phyloP scores from a whole-genome alignment of 2,329 filamentous ascomycete genomes.

The Colletotrichum sp. region DNA sequence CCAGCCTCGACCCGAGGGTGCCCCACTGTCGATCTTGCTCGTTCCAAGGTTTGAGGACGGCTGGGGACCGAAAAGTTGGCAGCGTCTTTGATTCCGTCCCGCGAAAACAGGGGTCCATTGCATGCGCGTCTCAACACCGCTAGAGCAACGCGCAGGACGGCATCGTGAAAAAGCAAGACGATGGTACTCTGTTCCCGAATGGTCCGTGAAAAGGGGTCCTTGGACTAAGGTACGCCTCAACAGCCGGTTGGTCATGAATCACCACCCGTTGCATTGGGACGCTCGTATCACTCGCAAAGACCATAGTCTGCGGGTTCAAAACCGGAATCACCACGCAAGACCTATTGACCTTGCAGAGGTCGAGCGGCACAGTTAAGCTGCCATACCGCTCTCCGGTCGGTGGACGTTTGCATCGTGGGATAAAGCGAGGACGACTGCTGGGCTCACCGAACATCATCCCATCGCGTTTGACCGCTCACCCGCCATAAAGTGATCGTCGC shows the following conservation, averaged over 20 bases:
- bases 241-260: background rate
- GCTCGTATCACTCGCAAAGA: background rate
- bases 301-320: background rate
- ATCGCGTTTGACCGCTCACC: background rate
- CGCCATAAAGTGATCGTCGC: background rate
- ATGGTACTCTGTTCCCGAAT: background rate
- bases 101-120: background rate
- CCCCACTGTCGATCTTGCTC: conserved; percentile 17
- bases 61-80: conserved; percentile 12
- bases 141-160: background rate
- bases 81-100: background rate
- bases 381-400: background rate
- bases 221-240: background rate
- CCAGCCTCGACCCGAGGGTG: background rate
- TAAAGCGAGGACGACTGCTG: background rate
- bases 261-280: background rate
- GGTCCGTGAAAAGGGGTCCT: background rate
- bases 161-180: conserved; percentile 10
- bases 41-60: conserved; percentile 14
- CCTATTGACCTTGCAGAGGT: background rate
- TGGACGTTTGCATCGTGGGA: background rate
- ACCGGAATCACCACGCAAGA: background rate
- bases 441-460: conserved; percentile 4
- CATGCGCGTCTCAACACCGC: background rate
- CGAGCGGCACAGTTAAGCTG: background rate